These are phyloP conservation scores for Sesbania bispinosa DNA, from an alignment of 306 rosid species.

Conservation along the genomic window DNA sequence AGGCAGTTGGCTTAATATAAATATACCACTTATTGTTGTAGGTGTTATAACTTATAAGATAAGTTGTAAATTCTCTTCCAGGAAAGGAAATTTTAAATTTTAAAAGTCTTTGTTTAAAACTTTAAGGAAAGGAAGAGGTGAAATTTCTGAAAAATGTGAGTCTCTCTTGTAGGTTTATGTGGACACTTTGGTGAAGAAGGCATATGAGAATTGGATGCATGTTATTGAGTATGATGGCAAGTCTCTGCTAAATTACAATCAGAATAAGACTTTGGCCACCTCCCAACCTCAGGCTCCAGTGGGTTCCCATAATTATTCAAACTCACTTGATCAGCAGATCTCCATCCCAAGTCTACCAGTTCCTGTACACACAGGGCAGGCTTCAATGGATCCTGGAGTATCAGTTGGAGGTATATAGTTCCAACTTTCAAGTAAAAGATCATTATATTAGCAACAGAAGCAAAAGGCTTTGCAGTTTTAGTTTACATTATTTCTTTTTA, in stretches of 20 bases:
- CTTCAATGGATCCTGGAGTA: slow-evolving; percentile 46
- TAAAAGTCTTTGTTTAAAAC: background rate
- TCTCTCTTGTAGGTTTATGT: slow-evolving; percentile 62
- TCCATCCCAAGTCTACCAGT: slow-evolving; percentile 45
- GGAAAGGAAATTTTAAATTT: background rate
- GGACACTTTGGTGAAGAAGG: slow-evolving; percentile 84
- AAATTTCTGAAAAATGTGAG: slow-evolving; percentile 5
- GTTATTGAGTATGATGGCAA: slow-evolving; percentile 78
- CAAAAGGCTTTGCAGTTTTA: background rate
- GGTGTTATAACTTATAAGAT: background rate
- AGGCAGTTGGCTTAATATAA: slow-evolving; percentile 5
- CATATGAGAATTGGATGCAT: slow-evolving; percentile 85
- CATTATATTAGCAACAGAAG: slow-evolving; percentile 14
- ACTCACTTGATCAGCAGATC: slow-evolving; percentile 53
- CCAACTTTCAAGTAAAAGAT: background rate
- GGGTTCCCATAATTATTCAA: slow-evolving; percentile 49
- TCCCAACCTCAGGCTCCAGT: slow-evolving; percentile 44
- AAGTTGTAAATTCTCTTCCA: background rate
- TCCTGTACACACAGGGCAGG: slow-evolving; percentile 48
- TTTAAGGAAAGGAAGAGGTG: slow-evolving; percentile 11
- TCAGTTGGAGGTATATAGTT: slow-evolving; percentile 51
- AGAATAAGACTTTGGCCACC: slow-evolving; percentile 39
- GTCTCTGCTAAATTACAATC: slow-evolving; percentile 53
- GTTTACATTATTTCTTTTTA: background rate
- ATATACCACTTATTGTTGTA: background rate